Evolutionary conservation across 177 flowering plant species (phyloP).

Genomic region (Vitis hybrid): DNA sequence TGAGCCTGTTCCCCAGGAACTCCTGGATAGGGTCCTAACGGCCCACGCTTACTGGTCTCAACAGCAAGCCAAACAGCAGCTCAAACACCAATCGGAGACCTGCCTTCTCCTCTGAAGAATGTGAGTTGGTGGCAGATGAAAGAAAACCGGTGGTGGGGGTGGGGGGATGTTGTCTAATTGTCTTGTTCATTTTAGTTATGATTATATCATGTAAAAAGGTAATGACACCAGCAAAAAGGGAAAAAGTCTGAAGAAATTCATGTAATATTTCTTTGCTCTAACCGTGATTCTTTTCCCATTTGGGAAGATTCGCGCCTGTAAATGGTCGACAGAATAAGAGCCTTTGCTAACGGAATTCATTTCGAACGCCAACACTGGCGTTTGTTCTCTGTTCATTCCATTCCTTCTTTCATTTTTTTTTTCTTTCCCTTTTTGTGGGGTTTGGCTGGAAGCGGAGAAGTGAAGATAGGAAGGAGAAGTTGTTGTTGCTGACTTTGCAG

Average conservation of each 20-base stretch:
- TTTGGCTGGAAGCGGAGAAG: too few species aligned
- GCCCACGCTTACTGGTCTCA: constrained; percentile 75
- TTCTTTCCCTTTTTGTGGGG: too few species aligned
- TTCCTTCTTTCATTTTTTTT: not conserved
- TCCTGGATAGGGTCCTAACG: constrained; percentile 61
- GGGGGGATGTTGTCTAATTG: not conserved
- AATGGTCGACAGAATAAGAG: constrained; percentile 32
- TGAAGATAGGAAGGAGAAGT: not conserved
- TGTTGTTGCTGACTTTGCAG: not conserved
- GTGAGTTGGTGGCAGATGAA: not conserved
- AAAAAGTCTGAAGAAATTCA: not conserved
- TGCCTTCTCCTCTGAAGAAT: constrained; percentile 28
- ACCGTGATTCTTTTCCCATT: constrained; percentile 11
- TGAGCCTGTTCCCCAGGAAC: constrained; percentile 81
- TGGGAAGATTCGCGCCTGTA: constrained; percentile 21
- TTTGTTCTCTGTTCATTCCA: too few species aligned
- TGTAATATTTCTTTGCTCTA: constrained; percentile 19
- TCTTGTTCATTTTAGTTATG: constrained; percentile 1
- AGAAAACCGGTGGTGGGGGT: not conserved
- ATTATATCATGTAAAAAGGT: constrained; percentile 17
- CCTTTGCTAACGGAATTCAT: constrained; percentile 25
- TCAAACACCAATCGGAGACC: constrained; percentile 38
- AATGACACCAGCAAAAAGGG: constrained; percentile 6
- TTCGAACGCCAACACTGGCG: not conserved
- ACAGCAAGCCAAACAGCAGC: constrained; percentile 62